phyloP scores from a whole-genome alignment of 257 asterid species.

The Dorcoceras hygrometricum region DNA sequence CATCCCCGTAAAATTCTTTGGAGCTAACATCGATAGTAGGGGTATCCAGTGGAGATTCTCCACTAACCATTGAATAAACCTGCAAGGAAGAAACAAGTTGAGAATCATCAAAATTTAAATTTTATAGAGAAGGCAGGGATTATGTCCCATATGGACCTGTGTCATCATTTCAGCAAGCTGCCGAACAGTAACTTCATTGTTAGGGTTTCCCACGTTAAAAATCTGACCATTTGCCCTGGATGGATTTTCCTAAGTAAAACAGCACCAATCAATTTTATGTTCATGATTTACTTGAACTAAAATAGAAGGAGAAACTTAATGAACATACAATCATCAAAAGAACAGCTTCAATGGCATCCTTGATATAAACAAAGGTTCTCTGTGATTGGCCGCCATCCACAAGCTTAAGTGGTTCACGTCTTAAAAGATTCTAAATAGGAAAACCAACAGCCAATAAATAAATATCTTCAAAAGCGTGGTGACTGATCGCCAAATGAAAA shows the following conservation, averaged over 20 bases:
- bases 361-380: slow-evolving; percentile 85
- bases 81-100: slow-evolving; percentile 23
- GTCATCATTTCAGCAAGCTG: slow-evolving; percentile 99
- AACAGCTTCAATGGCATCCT: too few species aligned
- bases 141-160: slow-evolving; percentile 37
- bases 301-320: slow-evolving; percentile 6
- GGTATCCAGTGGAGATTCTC: slow-evolving; percentile 60
- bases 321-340: slow-evolving; percentile 81
- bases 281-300: slow-evolving; percentile 14
- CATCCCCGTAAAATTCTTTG: slow-evolving; percentile 95
- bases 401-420: slow-evolving; percentile 87
- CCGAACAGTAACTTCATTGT: slow-evolving; percentile 90
- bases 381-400: slow-evolving; percentile 96
- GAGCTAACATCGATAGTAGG: slow-evolving; percentile 89
- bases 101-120: neutral
- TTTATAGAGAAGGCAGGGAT: neutral
- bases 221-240: too few species aligned
- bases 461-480: neutral
- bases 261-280: slow-evolving; percentile 24
- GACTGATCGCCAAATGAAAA: neutral
- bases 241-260: slow-evolving; percentile 72
- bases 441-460: slow-evolving; percentile 15
- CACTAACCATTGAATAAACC: slow-evolving; percentile 84
- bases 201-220: slow-evolving; percentile 95
- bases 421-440: slow-evolving; percentile 61